Base-by-base conservation (phyloP, 495 filamentous ascomycete genomes). In the Xylaria telfairii region DNA sequence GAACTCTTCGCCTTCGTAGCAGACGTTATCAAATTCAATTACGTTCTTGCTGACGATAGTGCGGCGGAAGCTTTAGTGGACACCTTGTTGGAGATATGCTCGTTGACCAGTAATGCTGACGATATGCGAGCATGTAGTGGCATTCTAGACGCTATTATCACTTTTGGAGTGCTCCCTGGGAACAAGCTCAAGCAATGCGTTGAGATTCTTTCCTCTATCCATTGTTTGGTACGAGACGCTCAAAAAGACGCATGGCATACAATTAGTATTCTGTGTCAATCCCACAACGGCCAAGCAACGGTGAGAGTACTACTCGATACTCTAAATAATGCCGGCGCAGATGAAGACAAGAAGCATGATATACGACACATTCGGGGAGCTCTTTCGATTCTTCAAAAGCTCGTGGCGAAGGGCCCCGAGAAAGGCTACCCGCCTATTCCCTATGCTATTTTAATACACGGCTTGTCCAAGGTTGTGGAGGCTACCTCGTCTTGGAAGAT, bases 21-120 rank as follows among this genome's bases (percentile, higher is more conserved):
- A n/a, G 90, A 94, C 74, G 82, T 96, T 69, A 90, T 96, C 80
- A 94, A 91, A 73, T 91, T 95, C 80, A 95, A 94, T 79, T 91
- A 91, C 77, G 92, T 90, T 69, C 87, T 90, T 37, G 91, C 93
- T 47, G 85, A 87, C 46, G 89, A 92, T 61, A 84, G 85, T 34
- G 90, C 93, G 64, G 84, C 94, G 51, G 87, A 87, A 65, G 76
- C 80, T 10, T 78, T 99, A 61, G 86, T 99, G 41, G 84, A 86
- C 30, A 86, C 87, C 19, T 82, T 93, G 13, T 86, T 96, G 56
- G 84, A 83, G 12, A 91, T 96, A 15, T 96, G 92, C 84, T 89
- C 85, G 71, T 90, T 88, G 67, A 96, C 95, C 2, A 92, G 88
- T 44, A 83, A 90, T 49, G 87, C 90, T 26, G 84, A 84, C 26